A percentile compares a stretch with the other conserved stretches of the same genome.
phyloP scores from a whole-genome alignment of 2,329 filamentous ascomycete species.

The Zymoseptoria pseudotritici region DNA sequence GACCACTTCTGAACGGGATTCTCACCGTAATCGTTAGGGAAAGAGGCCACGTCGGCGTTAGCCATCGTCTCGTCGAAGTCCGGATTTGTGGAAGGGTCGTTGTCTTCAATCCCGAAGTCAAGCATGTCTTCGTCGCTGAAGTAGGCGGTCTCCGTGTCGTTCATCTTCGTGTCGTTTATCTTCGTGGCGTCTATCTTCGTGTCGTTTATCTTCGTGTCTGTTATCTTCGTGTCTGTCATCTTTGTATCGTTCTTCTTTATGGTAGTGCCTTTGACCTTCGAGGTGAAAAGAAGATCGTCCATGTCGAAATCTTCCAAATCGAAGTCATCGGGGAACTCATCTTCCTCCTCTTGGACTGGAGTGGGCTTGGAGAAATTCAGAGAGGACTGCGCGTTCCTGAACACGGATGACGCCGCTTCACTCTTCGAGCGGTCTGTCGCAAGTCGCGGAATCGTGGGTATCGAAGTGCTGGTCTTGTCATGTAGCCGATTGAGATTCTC shows the following conservation, averaged over 20 bases:
- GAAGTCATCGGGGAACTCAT: constrained; percentile 16
- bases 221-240: constrained; percentile 1
- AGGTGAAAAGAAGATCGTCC: constrained; percentile 9
- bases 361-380: not conserved
- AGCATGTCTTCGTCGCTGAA: constrained; percentile 17
- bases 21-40: not conserved
- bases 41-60: constrained; percentile 1
- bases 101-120: constrained; percentile 5
- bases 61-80: not conserved
- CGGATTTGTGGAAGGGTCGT: not conserved
- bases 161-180: not conserved
- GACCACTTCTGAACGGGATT: not conserved
- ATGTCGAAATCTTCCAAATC: constrained; percentile 8
- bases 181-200: constrained; percentile 2
- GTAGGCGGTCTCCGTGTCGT: not conserved
- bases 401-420: not conserved
- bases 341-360: constrained; percentile 1
- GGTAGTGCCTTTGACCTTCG: not conserved
- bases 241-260: not conserved
- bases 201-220: not conserved
- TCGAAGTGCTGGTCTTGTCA: constrained; percentile 19
- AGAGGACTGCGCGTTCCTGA: not conserved
- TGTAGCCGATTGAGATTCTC: constrained; percentile 18
- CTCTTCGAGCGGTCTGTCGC: not conserved
- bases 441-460: constrained; percentile 14